These are phyloP conservation scores for Monosporascus sp. DNA, from an alignment of 2,329 filamentous ascomycete genomes.

Conservation along the genomic window DNA sequence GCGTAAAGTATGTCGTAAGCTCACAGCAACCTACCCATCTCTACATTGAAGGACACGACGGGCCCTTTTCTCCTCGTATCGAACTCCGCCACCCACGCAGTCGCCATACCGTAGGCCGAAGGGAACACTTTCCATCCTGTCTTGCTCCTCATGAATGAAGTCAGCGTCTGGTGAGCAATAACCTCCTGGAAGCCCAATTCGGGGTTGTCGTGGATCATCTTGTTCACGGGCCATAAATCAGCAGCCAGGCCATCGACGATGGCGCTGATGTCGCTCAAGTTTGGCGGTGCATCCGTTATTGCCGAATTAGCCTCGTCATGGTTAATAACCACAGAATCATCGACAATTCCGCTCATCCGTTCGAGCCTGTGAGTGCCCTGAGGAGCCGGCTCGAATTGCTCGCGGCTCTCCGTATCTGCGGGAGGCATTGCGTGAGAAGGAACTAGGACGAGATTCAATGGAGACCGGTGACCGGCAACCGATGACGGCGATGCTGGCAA, in stretches of 20 bases:
- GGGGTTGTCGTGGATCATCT: constrained; percentile 46
- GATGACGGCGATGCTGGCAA: too few species aligned
- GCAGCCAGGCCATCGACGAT: constrained; percentile 33
- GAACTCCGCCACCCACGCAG: constrained; percentile 47
- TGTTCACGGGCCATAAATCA: constrained; percentile 39
- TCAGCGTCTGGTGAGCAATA: constrained; percentile 45
- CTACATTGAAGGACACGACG: constrained; percentile 41
- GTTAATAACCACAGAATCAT: constrained; percentile 23
- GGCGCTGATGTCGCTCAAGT: constrained; percentile 31
- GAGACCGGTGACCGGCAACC: too few species aligned
- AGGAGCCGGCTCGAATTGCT: too few species aligned
- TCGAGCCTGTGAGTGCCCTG: too few species aligned
- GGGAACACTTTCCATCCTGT: constrained; percentile 45
- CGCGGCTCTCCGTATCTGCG: too few species aligned
- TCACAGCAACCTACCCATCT: constrained; percentile 32
- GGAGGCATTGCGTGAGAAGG: too few species aligned
- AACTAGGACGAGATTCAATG: too few species aligned
- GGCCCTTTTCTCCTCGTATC: constrained; percentile 41
- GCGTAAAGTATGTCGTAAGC: background rate
- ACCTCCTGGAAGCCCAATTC: constrained; percentile 43
- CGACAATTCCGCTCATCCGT: constrained; percentile 14
- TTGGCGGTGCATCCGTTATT: constrained; percentile 10
- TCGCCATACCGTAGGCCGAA: constrained; percentile 46
- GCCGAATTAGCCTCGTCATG: constrained; percentile 14
- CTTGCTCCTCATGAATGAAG: constrained; percentile 38